Base-by-base conservation (phyloP, 2,329 filamentous ascomycete genomes). In the Claviceps quebecensis region DNA sequence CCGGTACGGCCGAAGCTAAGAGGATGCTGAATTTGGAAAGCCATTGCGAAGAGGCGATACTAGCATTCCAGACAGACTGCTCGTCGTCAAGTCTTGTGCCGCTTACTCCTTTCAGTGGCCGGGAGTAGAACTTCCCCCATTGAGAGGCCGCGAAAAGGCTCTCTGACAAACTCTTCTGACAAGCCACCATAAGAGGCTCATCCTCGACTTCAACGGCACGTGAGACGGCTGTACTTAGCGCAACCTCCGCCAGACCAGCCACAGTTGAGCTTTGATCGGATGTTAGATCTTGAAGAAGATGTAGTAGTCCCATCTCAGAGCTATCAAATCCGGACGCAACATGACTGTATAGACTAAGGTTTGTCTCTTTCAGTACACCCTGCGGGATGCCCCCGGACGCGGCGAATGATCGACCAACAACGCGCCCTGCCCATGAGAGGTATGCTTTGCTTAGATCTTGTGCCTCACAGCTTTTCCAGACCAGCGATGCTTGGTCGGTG, bases 321-420 rank as follows among this genome's bases (percentile, higher is more conserved):
- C 71, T 69, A 53, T 71, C 70, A n/a, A 69, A 65, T 1, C 68
- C 74, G 57, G 62, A 72, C 47, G 67, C 74, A 50, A 68, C 66
- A 58, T 66, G 73, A 56, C 65, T 68, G 58, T 72, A 81, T 57
- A 72, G 67, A 14, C 69, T 65, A 5, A 84, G 65, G 16, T 70
- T 70, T 1, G 80, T 81, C 61, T 86, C 83, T 26, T 74, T 71
- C 1, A 84, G 64, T 45, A 86, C 70, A 47, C 77, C 77, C 38
- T 71, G 64, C 16, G 81, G 78, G 5, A 87, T 75, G 51, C 80
- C 73, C 1, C 89, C 89, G 29, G 81, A 86, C 16, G 86, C 78
- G 40, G 84, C 82, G 66, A 90, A 97, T 0, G 87, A 83, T 62
- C 88, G 80, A 7, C 94, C 93, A 45, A 97, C 73, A 2, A 90